Evolutionary conservation across 768 basidiomycete genomes (phyloP).

Genomic region (Leccinum disarticulatum): DNA sequence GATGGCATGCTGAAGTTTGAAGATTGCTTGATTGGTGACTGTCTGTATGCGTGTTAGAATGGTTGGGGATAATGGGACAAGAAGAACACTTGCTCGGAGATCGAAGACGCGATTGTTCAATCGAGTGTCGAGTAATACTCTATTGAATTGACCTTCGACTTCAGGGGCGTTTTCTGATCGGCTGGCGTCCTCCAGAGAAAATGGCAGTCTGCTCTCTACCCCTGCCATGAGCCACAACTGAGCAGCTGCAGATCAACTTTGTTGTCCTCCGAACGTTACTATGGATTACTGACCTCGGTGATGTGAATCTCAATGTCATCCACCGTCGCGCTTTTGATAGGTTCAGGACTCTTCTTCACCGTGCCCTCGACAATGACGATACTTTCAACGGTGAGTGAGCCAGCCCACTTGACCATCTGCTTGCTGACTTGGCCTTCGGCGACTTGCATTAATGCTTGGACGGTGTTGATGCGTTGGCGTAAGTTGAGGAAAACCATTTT

Average conservation of each 20-base stretch:
- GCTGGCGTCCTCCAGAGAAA: conserved; percentile 90
- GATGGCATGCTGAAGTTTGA: conserved; percentile 88
- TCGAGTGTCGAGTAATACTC: conserved; percentile 89
- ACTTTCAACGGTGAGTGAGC: conserved; percentile 75
- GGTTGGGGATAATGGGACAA: background rate
- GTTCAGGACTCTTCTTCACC: conserved; percentile 74
- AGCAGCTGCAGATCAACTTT: background rate
- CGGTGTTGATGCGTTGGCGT: conserved; percentile 81
- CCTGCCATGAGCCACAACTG: conserved; percentile 84
- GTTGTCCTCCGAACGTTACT: background rate
- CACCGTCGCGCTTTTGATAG: conserved; percentile 90
- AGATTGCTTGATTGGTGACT: conserved; percentile 93
- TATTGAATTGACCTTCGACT: conserved; percentile 63
- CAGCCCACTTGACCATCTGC: conserved; percentile 96
- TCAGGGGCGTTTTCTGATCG: conserved; percentile 76
- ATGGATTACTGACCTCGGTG: conserved; percentile 54
- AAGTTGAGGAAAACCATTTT: conserved; percentile 95
- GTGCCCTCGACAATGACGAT: conserved; percentile 89
- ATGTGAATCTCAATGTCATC: conserved; percentile 87
- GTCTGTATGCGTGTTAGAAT: conserved; percentile 52
- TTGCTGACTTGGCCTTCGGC: conserved; percentile 81
- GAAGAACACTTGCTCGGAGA: conserved; percentile 64
- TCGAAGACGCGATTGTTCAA: conserved; percentile 94
- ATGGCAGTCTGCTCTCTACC: conserved; percentile 78
- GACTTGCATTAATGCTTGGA: conserved; percentile 81